A percentile compares a stretch with the other conserved stretches of the same genome.
phyloP scores from a whole-genome alignment of 1,139 yeast genomes.

The Magnusiomyces fungicola region DNA sequence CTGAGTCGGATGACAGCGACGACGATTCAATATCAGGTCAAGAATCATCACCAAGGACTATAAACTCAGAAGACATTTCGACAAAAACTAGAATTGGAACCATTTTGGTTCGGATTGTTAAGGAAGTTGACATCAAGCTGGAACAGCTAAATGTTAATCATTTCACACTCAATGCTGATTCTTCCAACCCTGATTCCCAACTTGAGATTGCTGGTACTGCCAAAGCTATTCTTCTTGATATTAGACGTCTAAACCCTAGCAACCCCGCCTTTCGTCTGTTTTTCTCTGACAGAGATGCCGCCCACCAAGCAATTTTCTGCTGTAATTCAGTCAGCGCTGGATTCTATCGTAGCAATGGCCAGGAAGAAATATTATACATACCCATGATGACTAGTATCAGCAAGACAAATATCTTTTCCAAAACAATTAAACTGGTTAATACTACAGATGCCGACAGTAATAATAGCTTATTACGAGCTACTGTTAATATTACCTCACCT shows the following conservation, averaged over 20 bases:
- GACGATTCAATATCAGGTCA: too few species aligned
- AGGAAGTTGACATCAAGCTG: constrained; percentile 31
- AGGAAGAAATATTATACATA: constrained; percentile 35
- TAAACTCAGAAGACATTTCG: constrained; percentile 1
- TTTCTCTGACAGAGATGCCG: constrained; percentile 31
- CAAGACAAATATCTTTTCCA: constrained; percentile 33
- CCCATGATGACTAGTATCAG: constrained; percentile 35
- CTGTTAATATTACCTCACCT: constrained; percentile 34
- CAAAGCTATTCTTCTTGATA: constrained; percentile 34
- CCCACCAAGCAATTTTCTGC: constrained; percentile 37
- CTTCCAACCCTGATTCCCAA: background rate
- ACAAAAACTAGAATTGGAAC: constrained; percentile 26
- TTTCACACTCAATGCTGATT: constrained; percentile 15
- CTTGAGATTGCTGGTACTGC: constrained; percentile 26
- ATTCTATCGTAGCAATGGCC: constrained; percentile 24
- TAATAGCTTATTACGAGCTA: constrained; percentile 28
- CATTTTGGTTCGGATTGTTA: constrained; percentile 29
- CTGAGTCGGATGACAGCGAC: background rate
- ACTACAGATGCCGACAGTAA: constrained; percentile 19
- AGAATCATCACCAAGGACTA: too few species aligned
- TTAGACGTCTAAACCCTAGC: constrained; percentile 34
- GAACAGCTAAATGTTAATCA: constrained; percentile 26
- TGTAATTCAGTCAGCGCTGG: constrained; percentile 34
- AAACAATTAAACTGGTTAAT: constrained; percentile 28
- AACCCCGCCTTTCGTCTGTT: constrained; percentile 36